Percentiles rank a stretch among this genome's conserved stretches.
These are phyloP conservation scores for Ganoderma lingzhi DNA, from an alignment of 1,284 basidiomycete species.

Conservation along the genomic window DNA sequence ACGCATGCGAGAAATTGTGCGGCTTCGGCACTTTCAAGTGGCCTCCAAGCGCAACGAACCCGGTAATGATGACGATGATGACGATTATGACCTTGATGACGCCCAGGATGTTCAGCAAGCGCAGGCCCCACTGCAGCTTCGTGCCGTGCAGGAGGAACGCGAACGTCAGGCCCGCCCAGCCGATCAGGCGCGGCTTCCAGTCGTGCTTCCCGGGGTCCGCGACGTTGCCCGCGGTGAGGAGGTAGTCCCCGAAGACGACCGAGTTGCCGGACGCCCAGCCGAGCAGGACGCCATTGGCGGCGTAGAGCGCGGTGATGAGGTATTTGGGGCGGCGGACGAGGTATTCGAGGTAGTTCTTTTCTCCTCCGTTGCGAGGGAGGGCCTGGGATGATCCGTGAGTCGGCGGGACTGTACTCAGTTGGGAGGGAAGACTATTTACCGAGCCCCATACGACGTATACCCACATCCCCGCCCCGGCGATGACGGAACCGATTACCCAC, in stretches of 20 bases:
- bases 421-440: constrained; percentile 42
- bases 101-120: constrained; percentile 67
- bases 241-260: constrained; percentile 69
- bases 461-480: constrained; percentile 66
- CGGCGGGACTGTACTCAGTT: no score
- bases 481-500: constrained; percentile 73
- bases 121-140: constrained; percentile 53
- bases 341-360: constrained; percentile 40
- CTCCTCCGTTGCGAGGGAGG: constrained; percentile 60
- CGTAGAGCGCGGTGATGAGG: constrained; percentile 21
- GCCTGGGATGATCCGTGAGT: background rate
- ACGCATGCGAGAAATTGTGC: constrained; percentile 50
- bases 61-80: constrained; percentile 55
- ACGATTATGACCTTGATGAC: constrained; percentile 66
- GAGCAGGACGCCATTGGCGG: constrained; percentile 41
- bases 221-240: constrained; percentile 39
- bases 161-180: constrained; percentile 59
- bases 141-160: constrained; percentile 63
- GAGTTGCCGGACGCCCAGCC: constrained; percentile 60
- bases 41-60: constrained; percentile 52
- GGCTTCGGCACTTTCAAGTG: constrained; percentile 52
- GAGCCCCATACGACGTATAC: constrained; percentile 80
- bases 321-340: constrained; percentile 19
- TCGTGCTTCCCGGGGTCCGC: constrained; percentile 11
- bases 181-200: constrained; percentile 31